Evolutionary conservation across 140 eudicot species (phyloP).

Genomic region (Senecio squalidus): DNA sequence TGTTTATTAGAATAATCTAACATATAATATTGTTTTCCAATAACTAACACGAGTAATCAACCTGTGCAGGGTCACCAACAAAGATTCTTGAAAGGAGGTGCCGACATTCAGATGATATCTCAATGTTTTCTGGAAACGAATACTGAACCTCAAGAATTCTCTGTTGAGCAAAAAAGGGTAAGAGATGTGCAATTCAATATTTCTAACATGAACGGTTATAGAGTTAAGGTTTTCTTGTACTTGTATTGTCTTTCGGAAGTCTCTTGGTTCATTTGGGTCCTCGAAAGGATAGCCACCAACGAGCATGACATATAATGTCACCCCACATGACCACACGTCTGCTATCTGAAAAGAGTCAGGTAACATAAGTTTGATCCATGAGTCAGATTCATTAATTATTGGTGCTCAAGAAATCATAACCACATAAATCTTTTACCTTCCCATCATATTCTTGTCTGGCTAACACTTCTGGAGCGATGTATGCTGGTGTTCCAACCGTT

Average conservation of each 20-base stretch:
- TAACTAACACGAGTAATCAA: slow-evolving; percentile 16
- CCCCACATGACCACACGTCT: slow-evolving; percentile 99
- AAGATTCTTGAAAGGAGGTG: slow-evolving; percentile 86
- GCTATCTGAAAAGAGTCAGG: slow-evolving; percentile 77
- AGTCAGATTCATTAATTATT: not conserved
- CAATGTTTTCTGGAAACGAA: slow-evolving; percentile 71
- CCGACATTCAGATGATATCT: slow-evolving; percentile 71
- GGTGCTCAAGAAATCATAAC: not conserved
- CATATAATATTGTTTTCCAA: not conserved
- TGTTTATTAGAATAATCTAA: not conserved
- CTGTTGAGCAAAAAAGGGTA: slow-evolving; percentile 31
- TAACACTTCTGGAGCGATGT: slow-evolving; percentile 96
- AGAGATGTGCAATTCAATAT: not conserved
- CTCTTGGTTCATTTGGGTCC: slow-evolving; percentile 93
- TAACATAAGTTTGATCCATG: not conserved
- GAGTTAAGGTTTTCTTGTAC: slow-evolving; percentile 23
- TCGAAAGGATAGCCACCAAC: slow-evolving; percentile 96
- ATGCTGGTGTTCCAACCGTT: slow-evolving; percentile 98
- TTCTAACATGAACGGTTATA: not conserved
- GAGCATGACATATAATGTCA: slow-evolving; percentile 94
- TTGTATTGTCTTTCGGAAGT: slow-evolving; percentile 81
- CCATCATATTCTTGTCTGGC: slow-evolving; percentile 88
- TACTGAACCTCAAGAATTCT: slow-evolving; percentile 80
- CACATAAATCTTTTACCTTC: slow-evolving; percentile 46
- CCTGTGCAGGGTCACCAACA: slow-evolving; percentile 80